Evolutionary conservation across 768 basidiomycete species (phyloP), one percentile per base, ranked within the genome.

Genomic region (Phanerochaete carnosa): DNA sequence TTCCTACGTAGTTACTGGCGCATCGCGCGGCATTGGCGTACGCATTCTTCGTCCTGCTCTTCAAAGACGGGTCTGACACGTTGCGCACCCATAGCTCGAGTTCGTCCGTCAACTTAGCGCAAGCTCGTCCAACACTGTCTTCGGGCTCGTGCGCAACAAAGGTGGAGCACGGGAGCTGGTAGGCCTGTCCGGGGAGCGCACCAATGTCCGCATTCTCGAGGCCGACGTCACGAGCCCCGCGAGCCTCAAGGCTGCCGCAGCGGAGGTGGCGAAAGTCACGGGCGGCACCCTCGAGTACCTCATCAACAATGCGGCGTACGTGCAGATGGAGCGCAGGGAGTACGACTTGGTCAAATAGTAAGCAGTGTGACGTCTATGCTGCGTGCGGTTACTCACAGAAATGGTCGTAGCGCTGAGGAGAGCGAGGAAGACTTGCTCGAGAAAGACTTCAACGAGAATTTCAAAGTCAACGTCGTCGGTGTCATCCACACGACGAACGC

Each of bases 271-370:
- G 1, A 68, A 61, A n/a, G 45, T 68, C 50, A 73, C 73, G 1
- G 72, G 74, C 22, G 73, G 74, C 13, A 69, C 67, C 29, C 63
- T 79, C n/a, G 76, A 77, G 62, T 66, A 64, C 50, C 66, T 77
- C 57, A 75, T 77, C 55, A 76, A 77, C 62, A 77, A 77, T 56
- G 77, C 75, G 15, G 75, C 66, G 5, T 64, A 33, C 32, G 50
- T 67, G 8, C 63, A 66, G 13, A 9, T 50, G 25, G 56, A 58
- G 16, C 55, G 59, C 25, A 19, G 15, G 15, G 33, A 47, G 26
- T 55, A 59, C 43, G 64, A 59, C 22, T 39, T 72, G 11, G 65
- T 58, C 56, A 50, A 39, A 25, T 72, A 67, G 71, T 68, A 46
- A 62, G 75, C 67, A 4, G 8, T 19, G 39, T 0, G 25, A 16